phyloP scores from a whole-genome alignment of 169 alveolate species.

The Babesia caballi region DNA sequence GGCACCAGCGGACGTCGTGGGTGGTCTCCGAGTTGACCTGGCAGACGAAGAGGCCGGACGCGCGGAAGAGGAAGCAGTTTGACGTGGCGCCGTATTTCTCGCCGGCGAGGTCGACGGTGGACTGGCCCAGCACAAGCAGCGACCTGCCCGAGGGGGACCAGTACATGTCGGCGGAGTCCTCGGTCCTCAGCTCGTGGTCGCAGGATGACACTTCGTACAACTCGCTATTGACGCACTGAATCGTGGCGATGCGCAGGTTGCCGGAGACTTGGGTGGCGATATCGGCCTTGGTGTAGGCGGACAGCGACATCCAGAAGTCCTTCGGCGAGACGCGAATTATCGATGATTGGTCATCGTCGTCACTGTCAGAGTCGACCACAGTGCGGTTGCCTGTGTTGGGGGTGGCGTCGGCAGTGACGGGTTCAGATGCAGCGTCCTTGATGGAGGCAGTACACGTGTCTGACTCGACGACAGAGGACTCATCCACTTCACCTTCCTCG shows the following conservation, averaged over 20 bases:
- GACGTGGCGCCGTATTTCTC: slow-evolving; percentile 66
- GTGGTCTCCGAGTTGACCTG: slow-evolving; percentile 63
- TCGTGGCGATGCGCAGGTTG: slow-evolving; percentile 42
- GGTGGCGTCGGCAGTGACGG: background rate
- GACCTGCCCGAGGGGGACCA: slow-evolving; percentile 64
- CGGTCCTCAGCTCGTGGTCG: slow-evolving; percentile 47
- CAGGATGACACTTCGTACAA: slow-evolving; percentile 3
- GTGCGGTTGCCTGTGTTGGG: background rate
- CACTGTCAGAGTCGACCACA: background rate
- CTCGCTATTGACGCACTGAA: slow-evolving; percentile 2
- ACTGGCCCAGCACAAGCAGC: slow-evolving; percentile 53
- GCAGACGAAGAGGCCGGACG: slow-evolving; percentile 18
- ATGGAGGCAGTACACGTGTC: too few relatives aligned
- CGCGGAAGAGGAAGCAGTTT: slow-evolving; percentile 47
- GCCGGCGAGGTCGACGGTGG: slow-evolving; percentile 66
- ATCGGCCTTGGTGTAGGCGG: slow-evolving; percentile 57
- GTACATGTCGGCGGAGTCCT: slow-evolving; percentile 63
- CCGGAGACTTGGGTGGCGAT: slow-evolving; percentile 32
- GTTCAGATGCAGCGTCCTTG: too few relatives aligned
- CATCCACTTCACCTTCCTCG: background rate
- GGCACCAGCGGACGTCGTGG: slow-evolving; percentile 77
- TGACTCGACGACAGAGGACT: background rate
- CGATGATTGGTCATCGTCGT: too few relatives aligned
- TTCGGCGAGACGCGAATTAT: background rate
- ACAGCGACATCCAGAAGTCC: slow-evolving; percentile 9